These are phyloP conservation scores for Euphorbia peplus DNA, from an alignment of 345 rosid genomes.

Conservation along the genomic window DNA sequence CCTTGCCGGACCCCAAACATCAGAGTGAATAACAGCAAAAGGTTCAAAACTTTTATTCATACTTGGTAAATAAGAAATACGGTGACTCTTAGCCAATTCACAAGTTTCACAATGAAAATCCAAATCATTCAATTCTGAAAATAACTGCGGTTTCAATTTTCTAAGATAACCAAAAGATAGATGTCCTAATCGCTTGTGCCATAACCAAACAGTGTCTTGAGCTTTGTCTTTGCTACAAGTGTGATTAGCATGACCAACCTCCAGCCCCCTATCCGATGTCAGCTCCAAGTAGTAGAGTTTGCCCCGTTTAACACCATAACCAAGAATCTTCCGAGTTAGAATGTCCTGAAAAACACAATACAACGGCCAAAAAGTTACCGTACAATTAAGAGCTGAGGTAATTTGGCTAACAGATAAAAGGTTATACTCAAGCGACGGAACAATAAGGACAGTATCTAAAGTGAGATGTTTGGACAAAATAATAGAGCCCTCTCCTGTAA, in stretches of 20 bases:
- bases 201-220: neutral
- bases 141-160: neutral
- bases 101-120: neutral
- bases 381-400: neutral
- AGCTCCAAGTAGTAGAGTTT: constrained; percentile 8
- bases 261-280: neutral
- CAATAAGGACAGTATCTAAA: constrained; percentile 1
- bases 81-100: neutral
- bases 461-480: neutral
- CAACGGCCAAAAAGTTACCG: neutral
- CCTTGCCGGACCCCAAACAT: constrained; percentile 2
- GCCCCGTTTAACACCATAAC: constrained; percentile 5
- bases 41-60: neutral
- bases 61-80: constrained; percentile 2
- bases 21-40: neutral
- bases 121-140: neutral
- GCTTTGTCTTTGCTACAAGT: neutral
- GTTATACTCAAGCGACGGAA: neutral
- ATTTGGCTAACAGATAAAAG: constrained; percentile 2
- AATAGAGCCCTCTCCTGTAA: neutral
- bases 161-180: neutral
- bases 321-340: constrained; percentile 7
- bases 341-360: constrained; percentile 11
- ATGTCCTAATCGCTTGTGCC: neutral
- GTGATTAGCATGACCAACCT: neutral